phyloP scores from a whole-genome alignment of 2,329 filamentous ascomycete genomes.

The Trichophyton equinum region DNA sequence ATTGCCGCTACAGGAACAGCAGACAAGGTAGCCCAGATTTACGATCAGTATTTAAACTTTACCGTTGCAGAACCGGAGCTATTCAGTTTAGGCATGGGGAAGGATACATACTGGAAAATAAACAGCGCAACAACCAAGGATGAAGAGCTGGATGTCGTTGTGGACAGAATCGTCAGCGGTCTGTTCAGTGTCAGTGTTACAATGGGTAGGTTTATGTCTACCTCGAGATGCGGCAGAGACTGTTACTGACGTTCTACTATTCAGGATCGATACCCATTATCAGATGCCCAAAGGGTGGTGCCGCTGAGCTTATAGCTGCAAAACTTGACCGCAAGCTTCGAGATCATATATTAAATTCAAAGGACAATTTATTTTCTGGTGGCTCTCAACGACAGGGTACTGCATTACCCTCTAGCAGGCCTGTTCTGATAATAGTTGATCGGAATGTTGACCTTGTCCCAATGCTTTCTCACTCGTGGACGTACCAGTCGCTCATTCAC shows the following conservation, averaged over 20 bases:
- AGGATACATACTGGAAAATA: constrained; percentile 89
- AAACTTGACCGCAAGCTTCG: constrained; percentile 91
- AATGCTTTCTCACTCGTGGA: constrained; percentile 97
- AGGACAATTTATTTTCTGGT: constrained; percentile 85
- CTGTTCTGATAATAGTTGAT: constrained; percentile 86
- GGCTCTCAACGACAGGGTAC: constrained; percentile 40
- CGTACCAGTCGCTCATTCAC: constrained; percentile 72
- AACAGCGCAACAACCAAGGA: constrained; percentile 88
- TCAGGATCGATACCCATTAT: constrained; percentile 86
- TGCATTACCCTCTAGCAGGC: constrained; percentile 59
- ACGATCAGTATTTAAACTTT: constrained; percentile 95
- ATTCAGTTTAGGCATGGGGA: constrained; percentile 86
- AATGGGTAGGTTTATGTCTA: constrained; percentile 55
- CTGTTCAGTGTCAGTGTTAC: constrained; percentile 98
- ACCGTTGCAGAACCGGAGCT: constrained; percentile 90
- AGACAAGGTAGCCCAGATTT: constrained; percentile 83
- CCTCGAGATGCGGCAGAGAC: not conserved
- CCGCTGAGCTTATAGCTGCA: constrained; percentile 84
- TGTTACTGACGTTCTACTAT: not conserved
- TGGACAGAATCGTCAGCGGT: constrained; percentile 87
- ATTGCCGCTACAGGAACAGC: constrained; percentile 74
- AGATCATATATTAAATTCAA: constrained; percentile 93
- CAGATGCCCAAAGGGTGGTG: constrained; percentile 79
- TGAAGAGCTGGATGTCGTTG: constrained; percentile 70
- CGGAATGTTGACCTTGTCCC: constrained; percentile 90